Base-by-base conservation (phyloP, 345 rosid genomes). In the Salix koriyanagi region DNA sequence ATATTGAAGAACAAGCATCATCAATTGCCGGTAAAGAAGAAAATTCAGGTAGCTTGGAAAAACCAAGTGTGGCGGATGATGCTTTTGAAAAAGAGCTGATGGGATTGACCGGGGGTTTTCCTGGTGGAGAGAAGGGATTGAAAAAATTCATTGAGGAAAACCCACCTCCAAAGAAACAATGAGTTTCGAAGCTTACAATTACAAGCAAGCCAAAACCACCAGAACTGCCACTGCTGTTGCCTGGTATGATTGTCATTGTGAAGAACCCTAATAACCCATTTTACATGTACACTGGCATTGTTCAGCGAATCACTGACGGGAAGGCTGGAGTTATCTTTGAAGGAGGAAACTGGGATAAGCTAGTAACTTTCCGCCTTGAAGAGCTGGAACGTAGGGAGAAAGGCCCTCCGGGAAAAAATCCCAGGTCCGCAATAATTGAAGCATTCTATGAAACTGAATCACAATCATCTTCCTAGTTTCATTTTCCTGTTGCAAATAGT, bases 61-160 rank as follows among this genome's bases (percentile, higher is more conserved):
- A 42, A n/a, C 12, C 77, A 4, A 64, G 61, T 48, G 87, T 89
- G 62, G 90, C 93, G 2, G 93, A 91, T 77, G 75, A 85, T 16
- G 96, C 80, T 66, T 95, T 93, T 23, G 94, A 84, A 4, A 95
- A 91, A 83, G 97, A 92, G 80, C 41, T 96, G 85, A 87, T 93
- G 96, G 99, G 98, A 12, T 81, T 96, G 65, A 93, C 97, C 0
- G 98, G 98, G 25, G 98, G 98, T 30, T 92, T 91, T 58, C 98
- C 97, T 0, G 98, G 98, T 1, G 97, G 97, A 1, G 98, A 92
- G 66, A 90, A 77, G 85, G 97, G 97, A 6, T 80, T 92, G 79
- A 2, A 69, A 71, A 84, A 82, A 71, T 95, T 95, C 87, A 79
- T 93, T 0, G 89, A 90, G 73, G 85, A 90, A 77, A 93, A 91